These are phyloP conservation scores for Trichaptum fuscoviolaceum DNA, from an alignment of 768 basidiomycete genomes.

Conservation along the genomic window DNA sequence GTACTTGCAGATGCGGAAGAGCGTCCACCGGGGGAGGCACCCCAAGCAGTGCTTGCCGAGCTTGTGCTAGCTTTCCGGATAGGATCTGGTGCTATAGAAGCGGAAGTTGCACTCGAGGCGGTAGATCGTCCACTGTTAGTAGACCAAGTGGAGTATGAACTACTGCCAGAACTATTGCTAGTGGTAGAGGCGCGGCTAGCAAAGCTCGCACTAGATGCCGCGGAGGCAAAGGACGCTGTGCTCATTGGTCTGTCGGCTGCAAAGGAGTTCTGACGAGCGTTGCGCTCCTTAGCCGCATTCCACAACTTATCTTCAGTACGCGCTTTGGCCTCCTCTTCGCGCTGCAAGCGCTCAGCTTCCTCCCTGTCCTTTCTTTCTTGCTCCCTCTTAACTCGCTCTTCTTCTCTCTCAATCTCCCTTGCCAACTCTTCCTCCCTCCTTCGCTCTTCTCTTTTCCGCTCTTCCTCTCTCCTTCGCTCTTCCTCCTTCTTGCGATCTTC, in stretches of 20 bases:
- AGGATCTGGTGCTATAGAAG: neutral
- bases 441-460: conserved; percentile 12
- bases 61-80: conserved; percentile 22
- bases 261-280: conserved; percentile 19
- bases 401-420: conserved; percentile 11
- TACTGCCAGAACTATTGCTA: conserved; percentile 22
- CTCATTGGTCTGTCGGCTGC: conserved; percentile 24
- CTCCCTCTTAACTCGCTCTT: conserved; percentile 11
- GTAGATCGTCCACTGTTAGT: conserved; percentile 2
- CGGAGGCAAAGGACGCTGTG: conserved; percentile 7
- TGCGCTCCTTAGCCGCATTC: conserved; percentile 17
- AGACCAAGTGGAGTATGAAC: conserved; percentile 24
- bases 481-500: conserved; percentile 8
- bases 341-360: conserved; percentile 20
- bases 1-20: conserved; percentile 25
- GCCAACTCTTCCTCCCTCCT: conserved; percentile 28
- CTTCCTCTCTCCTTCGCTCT: conserved; percentile 9
- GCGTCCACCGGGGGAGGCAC: conserved; percentile 18
- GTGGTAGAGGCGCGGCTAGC: conserved; percentile 26
- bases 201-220: conserved; percentile 13
- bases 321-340: conserved; percentile 17
- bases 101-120: neutral
- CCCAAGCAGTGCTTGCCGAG: conserved; percentile 22
- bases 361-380: conserved; percentile 20
- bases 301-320: conserved; percentile 10